phyloP scores from a whole-genome alignment of 805 yeast species.

The Wickerhamomyces queroliae region DNA sequence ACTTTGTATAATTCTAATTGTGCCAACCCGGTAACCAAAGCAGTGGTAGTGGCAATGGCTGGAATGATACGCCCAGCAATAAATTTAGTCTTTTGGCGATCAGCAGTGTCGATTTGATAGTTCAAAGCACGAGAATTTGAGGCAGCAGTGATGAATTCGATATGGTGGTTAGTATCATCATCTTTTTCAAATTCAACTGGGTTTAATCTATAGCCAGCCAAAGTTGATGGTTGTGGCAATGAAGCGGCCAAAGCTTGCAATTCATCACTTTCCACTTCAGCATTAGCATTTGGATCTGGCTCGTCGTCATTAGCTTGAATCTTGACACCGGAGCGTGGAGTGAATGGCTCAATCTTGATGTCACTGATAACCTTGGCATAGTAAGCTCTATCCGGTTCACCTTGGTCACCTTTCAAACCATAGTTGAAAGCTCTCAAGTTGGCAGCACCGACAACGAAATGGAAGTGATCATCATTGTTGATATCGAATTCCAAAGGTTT shows the following conservation, averaged over 20 bases:
- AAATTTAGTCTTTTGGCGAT: slow-evolving; percentile 84
- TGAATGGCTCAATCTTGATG: slow-evolving; percentile 54
- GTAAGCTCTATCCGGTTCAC: slow-evolving; percentile 37
- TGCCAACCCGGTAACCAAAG: slow-evolving; percentile 91
- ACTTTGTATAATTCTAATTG: slow-evolving; percentile 91
- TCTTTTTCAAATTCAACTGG: slow-evolving; percentile 98
- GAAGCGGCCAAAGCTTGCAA: slow-evolving; percentile 64
- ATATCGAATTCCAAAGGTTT: slow-evolving; percentile 75
- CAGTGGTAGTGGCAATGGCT: slow-evolving; percentile 99
- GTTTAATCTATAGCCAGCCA: slow-evolving; percentile 80
- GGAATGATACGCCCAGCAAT: slow-evolving; percentile 99
- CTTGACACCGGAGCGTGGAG: slow-evolving; percentile 67
- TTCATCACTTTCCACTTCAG: slow-evolving; percentile 51
- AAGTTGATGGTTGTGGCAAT: slow-evolving; percentile 81
- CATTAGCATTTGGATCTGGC: slow-evolving; percentile 72
- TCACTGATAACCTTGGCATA: slow-evolving; percentile 50
- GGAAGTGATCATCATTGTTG: slow-evolving; percentile 68
- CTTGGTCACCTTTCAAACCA: slow-evolving; percentile 75
- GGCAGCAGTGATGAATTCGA: slow-evolving; percentile 92
- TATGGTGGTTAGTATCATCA: slow-evolving; percentile 94
- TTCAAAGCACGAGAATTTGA: slow-evolving; percentile 94
- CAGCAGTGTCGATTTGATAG: slow-evolving; percentile 85
- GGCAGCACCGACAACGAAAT: slow-evolving; percentile 85
- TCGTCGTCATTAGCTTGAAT: slow-evolving; percentile 86
- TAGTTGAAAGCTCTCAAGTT: slow-evolving; percentile 85